Base-by-base conservation (phyloP, 2,329 filamentous ascomycete genomes). In the Arthrobotrys musiformis region DNA sequence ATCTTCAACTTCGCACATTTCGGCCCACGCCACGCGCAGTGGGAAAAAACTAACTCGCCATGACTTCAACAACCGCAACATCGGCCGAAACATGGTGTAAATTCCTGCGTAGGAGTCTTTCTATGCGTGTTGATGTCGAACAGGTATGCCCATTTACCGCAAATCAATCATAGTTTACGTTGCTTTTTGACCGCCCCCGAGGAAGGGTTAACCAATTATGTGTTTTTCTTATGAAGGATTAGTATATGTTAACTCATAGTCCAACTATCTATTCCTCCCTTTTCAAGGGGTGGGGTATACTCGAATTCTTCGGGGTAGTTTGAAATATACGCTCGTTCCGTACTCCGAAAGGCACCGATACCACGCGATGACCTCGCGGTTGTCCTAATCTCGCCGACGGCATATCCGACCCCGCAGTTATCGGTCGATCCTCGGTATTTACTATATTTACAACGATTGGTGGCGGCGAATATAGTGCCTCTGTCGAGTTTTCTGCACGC, bases 341-440 rank as follows among this genome's bases (percentile, higher is more conserved):
- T 90, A 64, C 84, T 86, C 76, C 82, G 84, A 2, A 85, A 87
- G 79, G 83, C 88, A 78, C 88, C 87, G 0, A 83, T 91, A 8
- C 84, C 86, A 2, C 84, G 88, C 6, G 79, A 83, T 9, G 82
- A 85, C 70, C 83, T 90, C 78, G 88, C 89, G 83, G 86, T 90
- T 79, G 82, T 91, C 63, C 87, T 89, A 79, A 84, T 91, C 44
- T 86, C 86, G 24, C 89, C 89, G 1, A 85, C 85, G 48, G 83
- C 84, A 19, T 82, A 82, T 60, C 63, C 78, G 81, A 83, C 79
- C 79, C 81, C 78, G 84, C 87, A 80, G 66, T 70, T 79, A 30
- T 86, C 83, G 70, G 86, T 89, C 80, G 89, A 91, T 79, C 87
- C 88, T 7, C 86, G 88, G 78, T 85, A 90, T 7, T 86, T 87